These are phyloP conservation scores for Coniochaeta sp. DNA, from an alignment of 2,329 filamentous ascomycete genomes.

Conservation along the genomic window DNA sequence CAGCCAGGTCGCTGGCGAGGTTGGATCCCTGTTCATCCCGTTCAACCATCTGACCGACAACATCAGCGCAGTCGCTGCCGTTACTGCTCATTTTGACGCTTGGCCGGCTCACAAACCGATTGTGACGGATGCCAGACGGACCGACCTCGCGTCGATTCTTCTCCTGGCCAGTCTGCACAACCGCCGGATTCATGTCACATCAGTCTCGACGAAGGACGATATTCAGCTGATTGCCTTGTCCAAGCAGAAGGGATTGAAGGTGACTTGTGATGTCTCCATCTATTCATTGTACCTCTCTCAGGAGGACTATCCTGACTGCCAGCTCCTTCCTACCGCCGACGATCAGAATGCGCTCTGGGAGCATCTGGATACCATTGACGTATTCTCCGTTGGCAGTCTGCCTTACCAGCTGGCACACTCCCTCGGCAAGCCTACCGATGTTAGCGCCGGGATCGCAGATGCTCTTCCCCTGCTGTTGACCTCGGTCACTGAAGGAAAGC, in stretches of 20 bases:
- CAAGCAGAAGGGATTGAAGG: conserved; percentile 74
- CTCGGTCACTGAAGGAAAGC: conserved; percentile 64
- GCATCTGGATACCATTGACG: conserved; percentile 64
- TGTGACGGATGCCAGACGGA: conserved; percentile 73
- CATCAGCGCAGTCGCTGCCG: conserved; percentile 75
- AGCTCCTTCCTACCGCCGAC: conserved; percentile 55
- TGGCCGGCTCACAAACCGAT: conserved; percentile 77
- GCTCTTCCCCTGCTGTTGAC: conserved; percentile 68
- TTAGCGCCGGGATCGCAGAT: conserved; percentile 63
- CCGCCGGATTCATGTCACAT: conserved; percentile 72
- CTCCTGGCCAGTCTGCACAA: conserved; percentile 71
- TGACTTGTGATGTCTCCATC: conserved; percentile 77
- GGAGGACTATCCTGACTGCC: conserved; percentile 60
- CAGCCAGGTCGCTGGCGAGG: conserved; percentile 62
- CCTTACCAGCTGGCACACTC: conserved; percentile 66
- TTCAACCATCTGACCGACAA: conserved; percentile 78
- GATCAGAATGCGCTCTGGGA: conserved; percentile 72
- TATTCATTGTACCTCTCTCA: conserved; percentile 71
- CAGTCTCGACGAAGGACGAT: conserved; percentile 74
- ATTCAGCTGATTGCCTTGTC: conserved; percentile 69
- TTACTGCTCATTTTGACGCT: conserved; percentile 69
- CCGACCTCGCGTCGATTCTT: conserved; percentile 73
- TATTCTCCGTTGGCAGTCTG: conserved; percentile 72
- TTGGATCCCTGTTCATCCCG: conserved; percentile 74
- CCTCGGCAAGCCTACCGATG: conserved; percentile 43